A percentile compares a stretch with the other conserved stretches of the same genome.
Evolutionary conservation across 2,329 filamentous ascomycete genomes (phyloP).

Genomic region (Colletotrichum sp.): DNA sequence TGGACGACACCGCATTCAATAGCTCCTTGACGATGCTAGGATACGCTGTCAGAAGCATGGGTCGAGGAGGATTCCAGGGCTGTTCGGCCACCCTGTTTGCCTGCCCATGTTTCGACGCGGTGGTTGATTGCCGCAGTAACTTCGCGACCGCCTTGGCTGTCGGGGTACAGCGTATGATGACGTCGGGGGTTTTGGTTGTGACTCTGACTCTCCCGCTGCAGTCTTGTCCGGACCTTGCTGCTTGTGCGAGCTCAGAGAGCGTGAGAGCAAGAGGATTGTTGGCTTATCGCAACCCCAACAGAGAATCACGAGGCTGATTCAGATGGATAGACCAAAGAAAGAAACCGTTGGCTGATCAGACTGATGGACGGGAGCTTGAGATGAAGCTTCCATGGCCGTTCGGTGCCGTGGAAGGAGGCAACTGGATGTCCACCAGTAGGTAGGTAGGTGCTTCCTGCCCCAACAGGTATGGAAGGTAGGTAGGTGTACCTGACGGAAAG

Average conservation of each 20-base stretch:
- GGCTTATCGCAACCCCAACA: not conserved
- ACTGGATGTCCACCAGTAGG: not conserved
- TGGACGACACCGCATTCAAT: not conserved
- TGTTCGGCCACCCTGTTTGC: not conserved
- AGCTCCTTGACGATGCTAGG: not conserved
- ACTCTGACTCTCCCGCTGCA: not conserved
- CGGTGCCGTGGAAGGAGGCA: not conserved
- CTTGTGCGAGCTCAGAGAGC: not conserved
- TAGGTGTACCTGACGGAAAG: not conserved
- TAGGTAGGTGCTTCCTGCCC: not conserved
- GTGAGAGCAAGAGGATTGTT: not conserved
- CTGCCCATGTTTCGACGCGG: not conserved
- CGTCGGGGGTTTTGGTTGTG: slow-evolving; percentile 2
- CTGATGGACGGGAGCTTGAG: not conserved
- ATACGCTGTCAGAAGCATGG: not conserved
- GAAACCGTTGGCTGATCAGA: not conserved
- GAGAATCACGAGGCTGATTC: not conserved
- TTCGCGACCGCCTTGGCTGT: slow-evolving; percentile 4
- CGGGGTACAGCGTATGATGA: not conserved
- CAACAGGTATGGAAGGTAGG: not conserved
- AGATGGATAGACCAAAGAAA: not conserved
- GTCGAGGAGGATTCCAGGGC: not conserved
- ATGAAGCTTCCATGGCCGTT: not conserved
- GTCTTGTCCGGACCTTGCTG: not conserved
- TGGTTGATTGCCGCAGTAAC: not conserved